A percentile compares a stretch with the other conserved stretches of the same genome.
Conservation (phyloP, 169 alveolate genomes). For the Ichthyophthirius multifiliis region DNA sequence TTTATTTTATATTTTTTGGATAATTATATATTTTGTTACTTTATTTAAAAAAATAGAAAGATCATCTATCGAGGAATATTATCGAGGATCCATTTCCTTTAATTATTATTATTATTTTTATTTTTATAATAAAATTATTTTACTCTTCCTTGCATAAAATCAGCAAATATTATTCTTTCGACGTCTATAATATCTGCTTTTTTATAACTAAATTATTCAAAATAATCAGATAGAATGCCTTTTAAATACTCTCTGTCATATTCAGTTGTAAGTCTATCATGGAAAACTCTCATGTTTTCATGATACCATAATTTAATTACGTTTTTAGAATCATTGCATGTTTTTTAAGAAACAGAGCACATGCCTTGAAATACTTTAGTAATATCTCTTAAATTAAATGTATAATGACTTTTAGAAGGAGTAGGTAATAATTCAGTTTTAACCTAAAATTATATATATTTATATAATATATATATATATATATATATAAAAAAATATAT, state of each 20-base stretch:
- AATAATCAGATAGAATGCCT: constrained; percentile 56
- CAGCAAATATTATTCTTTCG: constrained; percentile 54
- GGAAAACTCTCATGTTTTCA: constrained; percentile 84
- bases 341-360: constrained; percentile 58
- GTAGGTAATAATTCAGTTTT: constrained; percentile 86
- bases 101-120: constrained; percentile 59
- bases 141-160: constrained; percentile 49
- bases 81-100: constrained; percentile 61
- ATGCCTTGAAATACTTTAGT: constrained; percentile 87
- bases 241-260: constrained; percentile 74
- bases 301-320: constrained; percentile 83
- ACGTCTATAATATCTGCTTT: constrained; percentile 46
- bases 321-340: constrained; percentile 46
- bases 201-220: constrained; percentile 63
- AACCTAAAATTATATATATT: constrained; percentile 12
- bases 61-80: constrained; percentile 60
- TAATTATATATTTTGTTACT: constrained; percentile 59
- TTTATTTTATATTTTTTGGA: constrained; percentile 45
- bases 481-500: neutral
- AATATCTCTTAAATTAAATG: constrained; percentile 91
- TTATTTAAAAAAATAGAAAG: constrained; percentile 50
- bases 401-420: constrained; percentile 90
- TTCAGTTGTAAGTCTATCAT: constrained; percentile 77
- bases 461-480: neutral
- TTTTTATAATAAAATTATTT: constrained; percentile 31